Percentiles rank a stretch among this genome's conserved stretches.
phyloP scores from a whole-genome alignment of 176 grass and related monocot species.

The Oryza meyeriana region DNA sequence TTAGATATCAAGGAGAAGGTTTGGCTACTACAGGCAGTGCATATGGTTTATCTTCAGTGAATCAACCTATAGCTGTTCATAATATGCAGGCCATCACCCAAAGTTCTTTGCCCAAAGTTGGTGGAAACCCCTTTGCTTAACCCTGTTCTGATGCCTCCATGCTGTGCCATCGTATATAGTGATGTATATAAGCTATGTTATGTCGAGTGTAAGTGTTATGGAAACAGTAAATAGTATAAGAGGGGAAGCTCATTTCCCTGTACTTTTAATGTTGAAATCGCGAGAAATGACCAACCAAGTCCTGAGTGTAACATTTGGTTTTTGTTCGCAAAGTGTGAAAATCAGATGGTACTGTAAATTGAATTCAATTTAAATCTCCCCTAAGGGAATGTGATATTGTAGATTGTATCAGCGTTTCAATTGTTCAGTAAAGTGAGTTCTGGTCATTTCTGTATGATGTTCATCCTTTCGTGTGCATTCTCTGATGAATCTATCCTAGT shows the following conservation, averaged over 20 bases:
- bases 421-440: background rate
- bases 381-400: background rate
- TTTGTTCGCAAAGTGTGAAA: background rate
- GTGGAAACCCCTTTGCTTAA: constrained; percentile 67
- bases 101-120: constrained; percentile 26
- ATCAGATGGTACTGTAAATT: background rate
- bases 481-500: background rate
- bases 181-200: background rate
- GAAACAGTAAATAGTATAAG: background rate
- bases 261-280: background rate
- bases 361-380: background rate
- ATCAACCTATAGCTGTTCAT: constrained; percentile 34
- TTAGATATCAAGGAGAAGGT: constrained; percentile 44
- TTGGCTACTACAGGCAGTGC: constrained; percentile 9
- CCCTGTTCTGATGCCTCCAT: background rate
- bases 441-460: background rate
- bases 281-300: background rate
- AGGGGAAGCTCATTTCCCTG: background rate
- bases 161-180: background rate
- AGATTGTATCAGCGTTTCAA: background rate
- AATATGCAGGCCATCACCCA: constrained; percentile 29
- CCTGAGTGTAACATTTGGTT: background rate
- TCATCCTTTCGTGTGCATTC: background rate
- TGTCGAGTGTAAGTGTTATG: background rate
- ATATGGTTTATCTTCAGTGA: constrained; percentile 28